Conservation (phyloP, 1,284 basidiomycete species). For the Agroathelia rolfsii region DNA sequence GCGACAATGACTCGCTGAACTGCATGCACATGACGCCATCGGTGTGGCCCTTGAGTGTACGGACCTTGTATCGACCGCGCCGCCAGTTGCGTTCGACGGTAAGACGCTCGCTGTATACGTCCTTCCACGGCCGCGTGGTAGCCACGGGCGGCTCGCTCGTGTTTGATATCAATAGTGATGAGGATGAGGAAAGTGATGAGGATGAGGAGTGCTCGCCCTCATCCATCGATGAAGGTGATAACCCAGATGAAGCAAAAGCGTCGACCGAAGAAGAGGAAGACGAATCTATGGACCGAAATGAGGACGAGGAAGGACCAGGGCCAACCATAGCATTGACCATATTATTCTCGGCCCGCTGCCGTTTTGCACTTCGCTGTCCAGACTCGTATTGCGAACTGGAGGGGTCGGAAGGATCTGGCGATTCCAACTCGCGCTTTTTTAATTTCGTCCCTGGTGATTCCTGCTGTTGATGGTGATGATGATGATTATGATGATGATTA, state of each 20-base stretch:
- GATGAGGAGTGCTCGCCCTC: conserved; percentile 16
- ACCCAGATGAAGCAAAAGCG: not conserved
- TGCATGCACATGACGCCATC: conserved; percentile 98
- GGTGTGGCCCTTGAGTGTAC: conserved; percentile 84
- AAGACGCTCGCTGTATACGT: conserved; percentile 96
- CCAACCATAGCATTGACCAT: no score
- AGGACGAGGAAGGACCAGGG: conserved; percentile 11
- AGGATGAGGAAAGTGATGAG: conserved; percentile 16
- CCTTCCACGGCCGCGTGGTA: conserved; percentile 90
- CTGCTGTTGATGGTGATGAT: no score
- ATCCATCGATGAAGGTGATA: conserved; percentile 8
- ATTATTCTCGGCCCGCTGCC: no score
- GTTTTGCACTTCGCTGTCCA: no score
- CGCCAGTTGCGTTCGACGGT: conserved; percentile 97
- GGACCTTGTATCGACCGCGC: conserved; percentile 79
- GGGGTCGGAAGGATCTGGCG: conserved; percentile 21
- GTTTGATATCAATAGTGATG: no score
- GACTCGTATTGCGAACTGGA: no score
- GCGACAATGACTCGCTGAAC: conserved; percentile 80
- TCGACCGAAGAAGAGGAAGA: conserved; percentile 3
- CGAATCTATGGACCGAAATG: conserved; percentile 7
- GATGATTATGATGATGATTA: no score
- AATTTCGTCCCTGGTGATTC: no score
- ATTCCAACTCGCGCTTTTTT: conserved; percentile 32
- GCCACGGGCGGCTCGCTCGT: no score